phyloP scores from a whole-genome alignment of 1,284 basidiomycete genomes.

The Cryptococcus sp. region DNA sequence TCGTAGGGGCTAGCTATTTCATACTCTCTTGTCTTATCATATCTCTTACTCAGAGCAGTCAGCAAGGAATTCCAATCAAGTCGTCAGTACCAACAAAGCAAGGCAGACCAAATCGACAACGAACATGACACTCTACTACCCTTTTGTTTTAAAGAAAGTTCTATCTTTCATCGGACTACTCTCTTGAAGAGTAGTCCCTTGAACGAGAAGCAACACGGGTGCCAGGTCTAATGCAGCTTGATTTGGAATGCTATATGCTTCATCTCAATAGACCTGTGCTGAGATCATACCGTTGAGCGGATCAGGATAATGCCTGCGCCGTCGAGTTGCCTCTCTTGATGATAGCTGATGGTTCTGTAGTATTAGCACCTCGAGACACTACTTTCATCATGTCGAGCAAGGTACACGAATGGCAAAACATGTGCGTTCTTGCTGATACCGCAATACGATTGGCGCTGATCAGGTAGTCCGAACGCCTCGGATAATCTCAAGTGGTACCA shows the following conservation, averaged over 20 bases:
- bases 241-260: background rate
- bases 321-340: slow-evolving; percentile 42
- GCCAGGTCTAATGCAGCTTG: slow-evolving; percentile 22
- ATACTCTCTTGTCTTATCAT: no score
- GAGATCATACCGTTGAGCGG: slow-evolving; percentile 52
- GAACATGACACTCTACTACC: background rate
- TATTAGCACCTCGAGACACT: background rate
- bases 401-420: background rate
- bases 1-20: no score
- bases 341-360: slow-evolving; percentile 1
- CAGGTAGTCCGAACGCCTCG: slow-evolving; percentile 39
- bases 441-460: background rate
- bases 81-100: background rate
- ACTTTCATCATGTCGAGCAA: no score
- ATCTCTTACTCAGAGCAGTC: no score
- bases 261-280: slow-evolving; percentile 32
- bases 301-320: slow-evolving; percentile 52
- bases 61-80: no score
- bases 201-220: slow-evolving; percentile 42
- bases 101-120: background rate
- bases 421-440: background rate
- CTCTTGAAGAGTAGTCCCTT: background rate
- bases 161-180: background rate
- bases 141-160: background rate
- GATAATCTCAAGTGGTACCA: slow-evolving; percentile 42